Percentiles rank a stretch among this genome's conserved stretches.
Conservation (phyloP, 1,139 yeast genomes). For the Yamadazyma dendronema region DNA sequence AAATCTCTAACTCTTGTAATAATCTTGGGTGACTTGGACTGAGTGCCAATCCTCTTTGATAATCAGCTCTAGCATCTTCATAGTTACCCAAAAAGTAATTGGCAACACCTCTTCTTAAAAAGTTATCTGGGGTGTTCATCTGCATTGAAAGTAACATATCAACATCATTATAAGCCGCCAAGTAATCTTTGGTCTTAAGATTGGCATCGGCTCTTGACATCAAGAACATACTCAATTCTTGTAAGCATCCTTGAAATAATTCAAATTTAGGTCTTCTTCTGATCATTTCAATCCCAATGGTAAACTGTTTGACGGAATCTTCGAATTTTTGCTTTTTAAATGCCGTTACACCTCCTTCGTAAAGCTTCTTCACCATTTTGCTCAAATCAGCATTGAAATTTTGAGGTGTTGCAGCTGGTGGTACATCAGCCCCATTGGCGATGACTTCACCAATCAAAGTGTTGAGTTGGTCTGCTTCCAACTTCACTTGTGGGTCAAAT, state of each 20-base stretch:
- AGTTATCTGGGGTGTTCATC: conserved; percentile 73
- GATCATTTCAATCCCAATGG: conserved; percentile 80
- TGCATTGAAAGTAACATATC: conserved; percentile 67
- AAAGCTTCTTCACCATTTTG: conserved; percentile 68
- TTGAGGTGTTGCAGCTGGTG: conserved; percentile 60
- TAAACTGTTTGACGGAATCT: conserved; percentile 73
- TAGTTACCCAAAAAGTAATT: conserved; percentile 66
- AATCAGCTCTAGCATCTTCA: conserved; percentile 69
- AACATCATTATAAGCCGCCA: conserved; percentile 79
- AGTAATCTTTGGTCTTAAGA: conserved; percentile 59
- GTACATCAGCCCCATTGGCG: conserved; percentile 61
- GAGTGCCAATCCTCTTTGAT: conserved; percentile 74
- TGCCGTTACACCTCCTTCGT: conserved; percentile 67
- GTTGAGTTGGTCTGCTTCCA: conserved; percentile 64
- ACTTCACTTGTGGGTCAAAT: conserved; percentile 29
- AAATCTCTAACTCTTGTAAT: conserved; percentile 40
- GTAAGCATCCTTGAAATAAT: conserved; percentile 73
- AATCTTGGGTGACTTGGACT: conserved; percentile 51
- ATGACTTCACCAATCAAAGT: conserved; percentile 59
- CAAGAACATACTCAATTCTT: conserved; percentile 70
- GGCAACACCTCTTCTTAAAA: conserved; percentile 79
- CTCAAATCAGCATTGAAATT: conserved; percentile 56
- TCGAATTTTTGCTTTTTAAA: conserved; percentile 59
- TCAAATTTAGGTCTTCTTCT: conserved; percentile 84
- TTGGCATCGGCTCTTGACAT: conserved; percentile 85